Conservation (phyloP, 495 filamentous ascomycete species). For the Emericellopsis terricola region DNA sequence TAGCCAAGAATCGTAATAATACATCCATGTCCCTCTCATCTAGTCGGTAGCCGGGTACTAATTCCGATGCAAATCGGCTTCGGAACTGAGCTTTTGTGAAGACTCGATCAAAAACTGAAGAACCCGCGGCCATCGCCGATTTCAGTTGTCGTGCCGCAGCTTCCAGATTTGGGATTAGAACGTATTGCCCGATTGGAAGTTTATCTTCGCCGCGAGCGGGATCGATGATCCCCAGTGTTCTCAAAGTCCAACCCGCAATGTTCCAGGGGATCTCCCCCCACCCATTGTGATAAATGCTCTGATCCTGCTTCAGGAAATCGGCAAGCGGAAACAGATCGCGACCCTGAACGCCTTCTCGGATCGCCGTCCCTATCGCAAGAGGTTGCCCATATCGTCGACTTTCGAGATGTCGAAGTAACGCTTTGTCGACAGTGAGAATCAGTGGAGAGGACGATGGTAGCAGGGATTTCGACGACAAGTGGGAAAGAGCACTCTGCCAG, state of each 20-base stretch:
- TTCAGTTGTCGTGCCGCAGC: constrained; percentile 26
- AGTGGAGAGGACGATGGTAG: constrained; percentile 37
- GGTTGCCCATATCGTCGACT: constrained; percentile 67
- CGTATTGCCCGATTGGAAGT: constrained; percentile 33
- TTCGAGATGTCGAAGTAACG: constrained; percentile 52
- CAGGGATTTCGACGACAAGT: constrained; percentile 45
- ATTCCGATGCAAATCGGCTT: constrained; percentile 32
- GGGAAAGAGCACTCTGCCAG: constrained; percentile 59
- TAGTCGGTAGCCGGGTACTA: constrained; percentile 33
- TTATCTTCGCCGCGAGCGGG: constrained; percentile 21
- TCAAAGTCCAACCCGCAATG: constrained; percentile 58
- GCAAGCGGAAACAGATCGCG: constrained; percentile 50
- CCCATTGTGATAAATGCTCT: constrained; percentile 44
- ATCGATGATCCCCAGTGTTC: constrained; percentile 44
- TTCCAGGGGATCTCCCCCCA: constrained; percentile 26
- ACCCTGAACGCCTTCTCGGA: constrained; percentile 55
- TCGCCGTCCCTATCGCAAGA: constrained; percentile 60
- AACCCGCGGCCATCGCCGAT: constrained; percentile 20
- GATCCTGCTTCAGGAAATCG: constrained; percentile 36
- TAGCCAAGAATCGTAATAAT: constrained; percentile 50
- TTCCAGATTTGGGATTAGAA: constrained; percentile 42
- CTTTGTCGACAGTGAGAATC: constrained; percentile 47
- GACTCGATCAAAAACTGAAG: constrained; percentile 39
- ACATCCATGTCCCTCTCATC: constrained; percentile 50
- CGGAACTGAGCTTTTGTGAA: constrained; percentile 48